Evolutionary conservation across 192 early-diverging fungal species (phyloP).

Genomic region (Linnemannia exigua): DNA sequence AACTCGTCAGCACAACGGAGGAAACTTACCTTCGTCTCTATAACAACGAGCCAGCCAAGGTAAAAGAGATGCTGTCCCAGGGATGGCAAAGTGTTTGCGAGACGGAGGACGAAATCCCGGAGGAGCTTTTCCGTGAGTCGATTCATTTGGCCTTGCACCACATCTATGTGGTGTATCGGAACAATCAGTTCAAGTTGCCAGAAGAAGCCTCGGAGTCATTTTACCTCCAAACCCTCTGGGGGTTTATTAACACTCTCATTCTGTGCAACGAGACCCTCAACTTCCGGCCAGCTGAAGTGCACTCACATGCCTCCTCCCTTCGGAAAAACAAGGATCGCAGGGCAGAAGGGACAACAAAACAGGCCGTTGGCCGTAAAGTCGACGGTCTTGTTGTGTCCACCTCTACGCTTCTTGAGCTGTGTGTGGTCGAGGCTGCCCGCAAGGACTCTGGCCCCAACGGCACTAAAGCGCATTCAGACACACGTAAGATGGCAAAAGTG

Average conservation of each 20-base stretch:
- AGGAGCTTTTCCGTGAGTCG: neutral
- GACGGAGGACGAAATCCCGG: neutral
- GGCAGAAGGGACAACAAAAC: neutral
- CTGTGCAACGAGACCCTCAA: neutral
- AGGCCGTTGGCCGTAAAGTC: constrained; percentile 11
- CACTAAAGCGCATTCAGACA: constrained; percentile 20
- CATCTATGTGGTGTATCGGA: neutral
- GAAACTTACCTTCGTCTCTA: neutral
- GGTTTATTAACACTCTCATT: neutral
- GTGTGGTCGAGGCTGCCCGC: constrained; percentile 6
- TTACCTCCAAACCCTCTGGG: constrained; percentile 12
- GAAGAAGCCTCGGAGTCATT: neutral
- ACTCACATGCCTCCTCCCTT: constrained; percentile 3
- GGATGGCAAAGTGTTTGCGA: neutral
- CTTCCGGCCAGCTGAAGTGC: constrained; percentile 10
- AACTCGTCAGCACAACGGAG: too few species aligned
- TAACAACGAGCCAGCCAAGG: neutral
- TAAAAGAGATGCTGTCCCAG: neutral
- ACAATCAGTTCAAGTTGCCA: constrained; percentile 8
- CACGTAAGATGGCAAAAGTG: constrained; percentile 4
- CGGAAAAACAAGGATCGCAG: constrained; percentile 10
- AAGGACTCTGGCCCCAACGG: neutral
- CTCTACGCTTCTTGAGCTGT: neutral
- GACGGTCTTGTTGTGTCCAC: constrained; percentile 13
- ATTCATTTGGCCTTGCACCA: neutral